A percentile compares a stretch with the other conserved stretches of the same genome.
Evolutionary conservation across 495 filamentous ascomycete genomes (phyloP).

Genomic region (Talaromyces trachyspermus): DNA sequence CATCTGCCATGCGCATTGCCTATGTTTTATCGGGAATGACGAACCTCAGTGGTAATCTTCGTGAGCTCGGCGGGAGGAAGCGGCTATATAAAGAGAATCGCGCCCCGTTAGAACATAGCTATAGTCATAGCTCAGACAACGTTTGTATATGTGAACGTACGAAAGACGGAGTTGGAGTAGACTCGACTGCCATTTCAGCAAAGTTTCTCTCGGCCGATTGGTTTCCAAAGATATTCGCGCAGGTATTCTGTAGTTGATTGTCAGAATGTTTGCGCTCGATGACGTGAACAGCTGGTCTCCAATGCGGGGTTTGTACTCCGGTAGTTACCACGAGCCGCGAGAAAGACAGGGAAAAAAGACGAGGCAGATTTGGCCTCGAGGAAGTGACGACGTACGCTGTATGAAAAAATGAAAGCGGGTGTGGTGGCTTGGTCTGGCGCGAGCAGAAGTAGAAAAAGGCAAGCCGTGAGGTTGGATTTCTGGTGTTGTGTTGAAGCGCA

Average conservation of each 20-base stretch:
- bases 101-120: neutral
- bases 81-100: constrained; percentile 44
- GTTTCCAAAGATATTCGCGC: neutral
- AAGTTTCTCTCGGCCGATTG: neutral
- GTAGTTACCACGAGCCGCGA: no score
- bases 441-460: no score
- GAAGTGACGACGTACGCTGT: neutral
- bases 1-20: no score
- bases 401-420: no score
- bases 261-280: neutral
- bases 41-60: constrained; percentile 77
- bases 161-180: constrained; percentile 3
- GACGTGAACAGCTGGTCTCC: neutral
- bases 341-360: neutral
- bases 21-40: no score
- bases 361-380: neutral
- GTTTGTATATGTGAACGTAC: constrained; percentile 2
- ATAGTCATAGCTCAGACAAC: no score
- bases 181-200: constrained; percentile 7
- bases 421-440: no score
- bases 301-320: neutral
- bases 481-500: no score
- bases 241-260: neutral
- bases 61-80: constrained; percentile 66
- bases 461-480: no score